Base-by-base conservation (phyloP, 768 basidiomycete species). In the Royoungia palumana region DNA sequence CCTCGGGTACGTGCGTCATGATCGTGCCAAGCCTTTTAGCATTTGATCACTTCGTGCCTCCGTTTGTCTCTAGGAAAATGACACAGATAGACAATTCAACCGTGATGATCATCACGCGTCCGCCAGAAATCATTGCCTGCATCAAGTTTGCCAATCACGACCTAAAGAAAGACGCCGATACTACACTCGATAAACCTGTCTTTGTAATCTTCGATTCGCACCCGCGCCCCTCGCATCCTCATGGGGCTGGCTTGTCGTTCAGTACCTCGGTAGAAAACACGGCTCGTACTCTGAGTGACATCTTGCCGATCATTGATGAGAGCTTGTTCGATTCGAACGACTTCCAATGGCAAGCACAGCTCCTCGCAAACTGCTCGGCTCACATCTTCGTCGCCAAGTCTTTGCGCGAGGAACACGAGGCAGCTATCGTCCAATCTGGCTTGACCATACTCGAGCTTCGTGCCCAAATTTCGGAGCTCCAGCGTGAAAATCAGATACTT, bases 151-250 rank as follows among this genome's bases (percentile, higher is more conserved):
- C 53, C 28, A 56, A 37, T 28, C 11, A 6, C 16, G 16, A 32
- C 32, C 13, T 14, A 32, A 32, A 2, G 14, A 14, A 39, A 5
- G 19, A 44, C 16, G 30, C 45, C 6, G 2, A 11, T 13, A 42
- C 13, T n/a, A 27, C 41, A 2, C 34, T 44, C n/a, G 61, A 66
- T 20, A 22, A 44, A 19, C 51, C 60, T 3, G 61, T 80, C 14
- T 85, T 80, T 54, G 71, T 79, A 38, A 66, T 86, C 36, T 87
- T 87, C 50, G 85, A 87, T 65, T 83, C 84, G 3, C 85, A 86
- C 58, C 75, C 81, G 6, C 74, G 85, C 11, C 74, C 79, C 1
- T 73, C 71, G 17, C 77, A 85, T 54, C 79, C 83, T 0, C 51
- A 73, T 25, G 85, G 86, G 6, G 76, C 83, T 3, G 85, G 79